Conservation (phyloP, 192 early-diverging fungal genomes). For the Coemansia sp. region DNA sequence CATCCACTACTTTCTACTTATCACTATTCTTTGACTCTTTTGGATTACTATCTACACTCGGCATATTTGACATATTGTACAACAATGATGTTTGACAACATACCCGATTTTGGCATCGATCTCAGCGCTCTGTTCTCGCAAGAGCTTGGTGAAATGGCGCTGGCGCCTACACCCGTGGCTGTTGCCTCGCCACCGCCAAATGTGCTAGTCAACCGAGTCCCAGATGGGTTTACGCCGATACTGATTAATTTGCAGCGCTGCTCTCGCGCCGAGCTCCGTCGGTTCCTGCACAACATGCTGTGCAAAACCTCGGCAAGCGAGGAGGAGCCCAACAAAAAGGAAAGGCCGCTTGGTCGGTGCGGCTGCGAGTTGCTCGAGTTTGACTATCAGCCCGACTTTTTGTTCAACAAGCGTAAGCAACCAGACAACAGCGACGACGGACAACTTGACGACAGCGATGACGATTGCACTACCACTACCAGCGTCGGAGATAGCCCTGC, state of each 20-base stretch:
- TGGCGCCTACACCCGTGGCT: constrained; percentile 30
- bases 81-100: constrained; percentile 28
- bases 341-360: constrained; percentile 31
- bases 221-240: constrained; percentile 42
- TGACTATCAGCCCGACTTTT: constrained; percentile 51
- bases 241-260: constrained; percentile 46
- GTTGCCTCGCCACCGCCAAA: constrained; percentile 24
- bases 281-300: constrained; percentile 44
- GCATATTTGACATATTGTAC: background rate
- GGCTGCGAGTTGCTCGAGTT: constrained; percentile 52
- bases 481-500: background rate
- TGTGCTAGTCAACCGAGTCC: constrained; percentile 46
- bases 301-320: constrained; percentile 13
- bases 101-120: constrained; percentile 30
- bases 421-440: constrained; percentile 12
- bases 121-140: constrained; percentile 34
- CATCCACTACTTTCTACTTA: constrained; percentile 11
- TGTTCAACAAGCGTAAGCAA: constrained; percentile 41
- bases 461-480: background rate
- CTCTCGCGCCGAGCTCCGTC: constrained; percentile 36
- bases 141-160: constrained; percentile 34
- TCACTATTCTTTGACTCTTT: background rate
- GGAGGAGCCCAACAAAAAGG: constrained; percentile 3
- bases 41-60: background rate
- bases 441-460: constrained; percentile 7